Conservation (phyloP, 257 asterid species). For the Avicennia marina region DNA sequence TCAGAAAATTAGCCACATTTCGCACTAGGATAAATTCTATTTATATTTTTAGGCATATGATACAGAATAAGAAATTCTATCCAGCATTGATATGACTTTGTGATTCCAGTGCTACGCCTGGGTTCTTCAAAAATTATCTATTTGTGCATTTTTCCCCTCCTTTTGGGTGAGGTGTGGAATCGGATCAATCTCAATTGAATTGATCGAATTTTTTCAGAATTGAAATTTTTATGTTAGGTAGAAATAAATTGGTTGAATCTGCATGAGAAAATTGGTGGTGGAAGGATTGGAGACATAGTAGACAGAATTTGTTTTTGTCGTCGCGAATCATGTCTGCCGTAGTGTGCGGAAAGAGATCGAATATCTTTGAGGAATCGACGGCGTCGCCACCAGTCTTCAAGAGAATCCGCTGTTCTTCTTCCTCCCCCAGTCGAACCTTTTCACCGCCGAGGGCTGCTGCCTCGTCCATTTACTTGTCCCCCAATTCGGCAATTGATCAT, state of each 20-base stretch:
- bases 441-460: conserved; percentile 57
- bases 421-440: conserved; percentile 40
- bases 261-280: conserved; percentile 40
- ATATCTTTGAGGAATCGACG: conserved; percentile 84
- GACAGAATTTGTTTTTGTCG: conserved; percentile 32
- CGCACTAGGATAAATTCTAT: too few species aligned
- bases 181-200: conserved; percentile 19
- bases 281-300: conserved; percentile 35
- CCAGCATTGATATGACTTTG: too few species aligned
- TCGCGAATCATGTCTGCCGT: conserved; percentile 93
- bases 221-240: neutral
- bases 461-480: conserved; percentile 28
- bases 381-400: conserved; percentile 79
- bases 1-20: too few species aligned
- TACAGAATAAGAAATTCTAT: too few species aligned
- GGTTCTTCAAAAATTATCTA: too few species aligned
- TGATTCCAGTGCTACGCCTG: too few species aligned
- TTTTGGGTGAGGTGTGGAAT: conserved; percentile 16
- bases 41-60: too few species aligned
- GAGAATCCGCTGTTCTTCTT: conserved; percentile 78
- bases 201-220: neutral
- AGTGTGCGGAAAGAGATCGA: conserved; percentile 98
- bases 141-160: neutral
- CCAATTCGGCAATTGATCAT: conserved; percentile 58
- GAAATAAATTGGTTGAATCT: conserved; percentile 26